Base-by-base conservation (phyloP, 768 basidiomycete species). In the Cubamyces lactineus region DNA sequence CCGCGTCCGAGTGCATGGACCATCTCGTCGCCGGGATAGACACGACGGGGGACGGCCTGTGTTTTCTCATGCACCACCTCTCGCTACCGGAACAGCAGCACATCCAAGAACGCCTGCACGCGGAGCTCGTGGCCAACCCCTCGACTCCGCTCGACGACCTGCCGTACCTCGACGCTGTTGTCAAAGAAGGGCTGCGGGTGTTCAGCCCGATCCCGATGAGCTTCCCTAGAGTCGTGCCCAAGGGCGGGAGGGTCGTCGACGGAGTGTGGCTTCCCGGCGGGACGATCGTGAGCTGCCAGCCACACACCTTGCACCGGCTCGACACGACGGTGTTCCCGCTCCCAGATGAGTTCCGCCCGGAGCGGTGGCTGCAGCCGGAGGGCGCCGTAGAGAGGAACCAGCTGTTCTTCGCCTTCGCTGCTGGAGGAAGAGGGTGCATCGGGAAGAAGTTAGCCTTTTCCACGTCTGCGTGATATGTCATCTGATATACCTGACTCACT, bases 181-280 rank as follows among this genome's bases (percentile, higher is more conserved):
- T 98, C 65, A 96, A 94, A 76, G 97, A 98, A 78, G 92, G 91
- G 67, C 80, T 98, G 74, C 85, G 97, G 28, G 77, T 93, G 60
- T 89, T 89, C 73, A 94, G 96, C 51, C 96, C 97, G 7, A 96
- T 98, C 43, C 91, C 92, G 26, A 98, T 98, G 96, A 57, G 66
- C 43, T 94, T 98, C 39, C 97, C 97, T 23, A 98, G 98, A 79
- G 85, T 83, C 70, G 81, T 92, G 5, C 90, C 84, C 46, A 91
- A 89, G 74, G 76, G 92, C 1, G 98, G 98, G 86, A 94, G 92
- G 23, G 92, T 96, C 74, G 80, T 89, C 30, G 79, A 85, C 17
- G 84, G 90, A 66, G 97, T 97, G 78, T 94, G 89, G 38, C 94
- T 94, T 1, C 97, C 97, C 7, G 85, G 82, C 28, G 87, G 86